These are phyloP conservation scores for Atkinsonella hypoxylon DNA, from an alignment of 2,329 filamentous ascomycete genomes.

Conservation along the genomic window DNA sequence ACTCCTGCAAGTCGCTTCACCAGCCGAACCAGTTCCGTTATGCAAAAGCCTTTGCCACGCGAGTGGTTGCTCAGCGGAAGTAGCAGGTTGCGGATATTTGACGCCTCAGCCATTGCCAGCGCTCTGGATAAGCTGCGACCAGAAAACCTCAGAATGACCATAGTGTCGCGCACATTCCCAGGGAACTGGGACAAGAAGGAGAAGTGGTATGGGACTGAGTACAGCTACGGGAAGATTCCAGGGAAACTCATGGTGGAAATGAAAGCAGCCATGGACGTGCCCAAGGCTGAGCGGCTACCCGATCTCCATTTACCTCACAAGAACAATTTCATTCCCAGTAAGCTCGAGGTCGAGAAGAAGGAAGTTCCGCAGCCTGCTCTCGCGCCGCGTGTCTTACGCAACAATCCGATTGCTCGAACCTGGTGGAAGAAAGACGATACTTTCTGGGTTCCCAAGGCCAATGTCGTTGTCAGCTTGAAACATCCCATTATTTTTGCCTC, in stretches of 20 bases:
- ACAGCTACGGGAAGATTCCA: constrained; percentile 71
- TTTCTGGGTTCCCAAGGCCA: constrained; percentile 96
- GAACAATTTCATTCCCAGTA: constrained; percentile 92
- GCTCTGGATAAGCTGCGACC: constrained; percentile 64
- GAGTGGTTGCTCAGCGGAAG: constrained; percentile 80
- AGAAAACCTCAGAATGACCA: constrained; percentile 78
- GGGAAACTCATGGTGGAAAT: constrained; percentile 62
- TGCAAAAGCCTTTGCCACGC: constrained; percentile 82
- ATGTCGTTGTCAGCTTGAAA: constrained; percentile 67
- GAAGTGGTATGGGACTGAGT: constrained; percentile 97
- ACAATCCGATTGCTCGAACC: constrained; percentile 66
- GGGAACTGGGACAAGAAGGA: constrained; percentile 80
- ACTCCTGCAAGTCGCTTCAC: constrained; percentile 81
- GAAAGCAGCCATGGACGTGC: constrained; percentile 46
- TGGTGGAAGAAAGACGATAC: constrained; percentile 99
- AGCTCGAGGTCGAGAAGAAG: constrained; percentile 90
- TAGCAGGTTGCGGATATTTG: constrained; percentile 66
- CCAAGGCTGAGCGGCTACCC: constrained; percentile 45
- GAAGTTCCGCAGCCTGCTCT: constrained; percentile 65
- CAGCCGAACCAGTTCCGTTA: constrained; percentile 69
- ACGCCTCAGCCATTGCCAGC: constrained; percentile 61
- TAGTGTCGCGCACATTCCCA: constrained; percentile 74
- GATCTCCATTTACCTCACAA: constrained; percentile 78
- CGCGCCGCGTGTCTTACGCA: constrained; percentile 70
- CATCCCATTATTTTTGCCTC: constrained; percentile 71